These are phyloP conservation scores for Phytopythium montanum DNA, from an alignment of 352 stramenopile species.

Conservation along the genomic window DNA sequence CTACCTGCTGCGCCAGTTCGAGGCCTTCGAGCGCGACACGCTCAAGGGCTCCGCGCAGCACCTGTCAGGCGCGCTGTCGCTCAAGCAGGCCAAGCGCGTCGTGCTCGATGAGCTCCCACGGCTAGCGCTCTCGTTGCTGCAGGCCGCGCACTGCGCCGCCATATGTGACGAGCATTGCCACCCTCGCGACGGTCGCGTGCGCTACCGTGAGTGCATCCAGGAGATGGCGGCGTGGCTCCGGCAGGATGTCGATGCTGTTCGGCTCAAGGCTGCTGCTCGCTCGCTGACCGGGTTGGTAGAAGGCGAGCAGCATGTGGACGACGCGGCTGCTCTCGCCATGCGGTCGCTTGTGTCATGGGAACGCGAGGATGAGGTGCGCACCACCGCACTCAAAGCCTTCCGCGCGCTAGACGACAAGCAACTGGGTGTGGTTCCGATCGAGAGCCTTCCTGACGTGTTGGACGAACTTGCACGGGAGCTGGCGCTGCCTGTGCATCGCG, in stretches of 20 bases:
- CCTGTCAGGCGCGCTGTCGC: constrained; percentile 39
- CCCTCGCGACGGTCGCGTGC: constrained; percentile 29
- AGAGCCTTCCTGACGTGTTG: constrained; percentile 32
- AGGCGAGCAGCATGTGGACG: constrained; percentile 9
- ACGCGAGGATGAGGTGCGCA: constrained; percentile 26
- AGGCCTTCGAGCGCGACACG: constrained; percentile 39
- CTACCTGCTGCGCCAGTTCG: constrained; percentile 53
- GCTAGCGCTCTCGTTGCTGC: constrained; percentile 44
- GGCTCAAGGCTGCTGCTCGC: constrained; percentile 16
- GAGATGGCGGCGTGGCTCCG: constrained; percentile 23
- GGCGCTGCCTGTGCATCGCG: constrained; percentile 17
- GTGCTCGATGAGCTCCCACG: constrained; percentile 50
- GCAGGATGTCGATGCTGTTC: constrained; percentile 26
- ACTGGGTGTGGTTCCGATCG: constrained; percentile 29
- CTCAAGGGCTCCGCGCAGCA: constrained; percentile 45
- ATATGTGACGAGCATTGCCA: constrained; percentile 18
- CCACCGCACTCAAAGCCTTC: constrained; percentile 30
- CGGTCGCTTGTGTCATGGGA: not conserved
- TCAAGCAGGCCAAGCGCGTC: constrained; percentile 39
- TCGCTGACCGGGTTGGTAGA: not conserved
- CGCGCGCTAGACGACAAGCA: constrained; percentile 26
- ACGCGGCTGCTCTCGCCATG: constrained; percentile 7
- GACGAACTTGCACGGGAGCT: constrained; percentile 17
- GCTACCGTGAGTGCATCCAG: constrained; percentile 38
- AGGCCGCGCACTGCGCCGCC: constrained; percentile 35